Base-by-base conservation (phyloP, 345 rosid genomes). In the Combretum micranthum region DNA sequence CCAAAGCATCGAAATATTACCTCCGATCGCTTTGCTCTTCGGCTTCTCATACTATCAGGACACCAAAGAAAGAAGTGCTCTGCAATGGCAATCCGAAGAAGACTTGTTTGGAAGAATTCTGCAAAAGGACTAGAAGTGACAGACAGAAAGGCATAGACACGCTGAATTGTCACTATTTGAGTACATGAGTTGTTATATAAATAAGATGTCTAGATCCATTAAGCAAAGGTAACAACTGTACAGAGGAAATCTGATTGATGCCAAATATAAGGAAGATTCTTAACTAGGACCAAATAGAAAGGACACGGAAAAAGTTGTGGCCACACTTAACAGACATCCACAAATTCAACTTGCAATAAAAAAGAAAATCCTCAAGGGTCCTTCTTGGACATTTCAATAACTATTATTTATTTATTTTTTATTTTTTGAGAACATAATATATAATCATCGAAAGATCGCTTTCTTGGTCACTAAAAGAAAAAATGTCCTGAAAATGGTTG, bases 1-100 rank as follows among this genome's bases (percentile, higher is more conserved):
- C 20, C 47, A 67, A 60, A 57, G 51, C 47, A 70, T 4, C 1
- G 16, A 22, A 43, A 48, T 52, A 68, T 49, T 74, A 85, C 99
- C 85, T 93, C 99, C 20, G 88, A 73, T 26, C 76, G 91, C 66
- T 71, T 83, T 39, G 88, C 85, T 49, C 83, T 74, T 58, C 71
- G 64, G 54, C 84, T 51, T 67, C 59, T 87, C 99, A 88, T 86
- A 47, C 54, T 50, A 25, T 44, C 11, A 13, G 56, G 53, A n/a
- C 32, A 32, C 39, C 46, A 64, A 55, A 50, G 42, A 19, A 25
- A 15, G 46, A 52, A 25, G 22, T 8, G 39, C 15, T 56, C 42
- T 5, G 16, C 45, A 44, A 18, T 45, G 26, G 45, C 15, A 52
- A 43, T 12, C n/a, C 52, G 18, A 46, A 19, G 48, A 17, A 20